These are phyloP conservation scores for Russula vinacea DNA, from an alignment of 768 basidiomycete genomes.

Conservation along the genomic window DNA sequence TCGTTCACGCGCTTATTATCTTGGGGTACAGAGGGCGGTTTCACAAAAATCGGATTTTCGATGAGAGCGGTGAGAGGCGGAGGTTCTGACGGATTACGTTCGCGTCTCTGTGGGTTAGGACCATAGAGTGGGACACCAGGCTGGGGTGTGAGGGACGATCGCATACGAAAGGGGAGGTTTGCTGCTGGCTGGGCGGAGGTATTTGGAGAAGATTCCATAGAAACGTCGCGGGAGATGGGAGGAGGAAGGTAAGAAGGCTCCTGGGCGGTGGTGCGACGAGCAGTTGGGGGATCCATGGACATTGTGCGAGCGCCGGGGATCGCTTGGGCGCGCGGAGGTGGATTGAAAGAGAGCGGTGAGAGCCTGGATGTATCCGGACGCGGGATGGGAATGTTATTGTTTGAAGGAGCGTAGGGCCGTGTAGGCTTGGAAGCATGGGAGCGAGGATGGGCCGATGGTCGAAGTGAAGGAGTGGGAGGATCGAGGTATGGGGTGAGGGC, in stretches of 20 bases:
- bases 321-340: constrained; percentile 8
- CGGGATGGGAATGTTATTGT: constrained; percentile 24
- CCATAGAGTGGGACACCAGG: constrained; percentile 47
- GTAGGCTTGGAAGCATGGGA: constrained; percentile 8
- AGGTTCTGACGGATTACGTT: constrained; percentile 62
- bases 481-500: constrained; percentile 21
- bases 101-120: constrained; percentile 41
- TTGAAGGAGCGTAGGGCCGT: constrained; percentile 25
- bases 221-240: constrained; percentile 41
- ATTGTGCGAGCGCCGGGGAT: constrained; percentile 51
- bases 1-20: constrained; percentile 29
- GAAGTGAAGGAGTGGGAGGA: constrained; percentile 28
- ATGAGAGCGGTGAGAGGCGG: constrained; percentile 60
- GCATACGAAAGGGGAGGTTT: constrained; percentile 57
- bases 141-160: constrained; percentile 69
- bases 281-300: constrained; percentile 61
- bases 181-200: constrained; percentile 36
- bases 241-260: constrained; percentile 35
- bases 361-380: constrained; percentile 27
- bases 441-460: constrained; percentile 13
- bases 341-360: constrained; percentile 13
- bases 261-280: constrained; percentile 27
- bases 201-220: constrained; percentile 43
- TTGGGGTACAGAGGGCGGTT: constrained; percentile 44
- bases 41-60: constrained; percentile 68